A percentile compares a stretch with the other conserved stretches of the same genome.
These are phyloP conservation scores for Dactylellina sp. DNA, from an alignment of 2,329 filamentous ascomycete genomes.

Conservation along the genomic window DNA sequence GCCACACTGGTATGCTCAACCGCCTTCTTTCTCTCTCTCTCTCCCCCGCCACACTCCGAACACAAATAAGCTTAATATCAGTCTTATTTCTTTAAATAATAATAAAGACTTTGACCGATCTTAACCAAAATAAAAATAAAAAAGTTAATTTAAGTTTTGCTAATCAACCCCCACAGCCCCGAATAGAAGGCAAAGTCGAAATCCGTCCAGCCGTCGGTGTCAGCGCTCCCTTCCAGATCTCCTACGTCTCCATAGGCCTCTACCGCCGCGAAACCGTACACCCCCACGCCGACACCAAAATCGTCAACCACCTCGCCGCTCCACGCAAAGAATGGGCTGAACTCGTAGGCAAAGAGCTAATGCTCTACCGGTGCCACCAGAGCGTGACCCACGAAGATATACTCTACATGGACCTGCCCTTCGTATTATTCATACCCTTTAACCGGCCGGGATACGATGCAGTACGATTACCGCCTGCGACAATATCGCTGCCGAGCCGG, in stretches of 20 bases:
- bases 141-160: background rate
- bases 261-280: constrained; percentile 96
- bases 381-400: constrained; percentile 89
- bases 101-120: too few relatives aligned
- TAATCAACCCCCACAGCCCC: constrained; percentile 72
- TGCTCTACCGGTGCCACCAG: constrained; percentile 85
- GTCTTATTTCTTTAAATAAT: too few relatives aligned
- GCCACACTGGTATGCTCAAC: constrained; percentile 82
- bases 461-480: constrained; percentile 91
- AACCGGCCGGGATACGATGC: constrained; percentile 90
- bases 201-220: constrained; percentile 87
- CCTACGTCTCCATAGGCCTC: constrained; percentile 91
- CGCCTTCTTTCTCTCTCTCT: constrained; percentile 7
- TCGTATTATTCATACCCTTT: constrained; percentile 96
- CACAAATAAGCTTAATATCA: constrained; percentile 1
- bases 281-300: constrained; percentile 91
- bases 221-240: constrained; percentile 89
- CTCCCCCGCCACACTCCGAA: background rate
- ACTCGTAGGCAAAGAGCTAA: constrained; percentile 93
- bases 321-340: constrained; percentile 91
- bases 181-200: constrained; percentile 97
- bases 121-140: too few relatives aligned
- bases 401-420: constrained; percentile 95
- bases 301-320: constrained; percentile 89
- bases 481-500: constrained; percentile 86